Evolutionary conservation across 1,284 basidiomycete species (phyloP).

Genomic region (Inonotus obliquus): DNA sequence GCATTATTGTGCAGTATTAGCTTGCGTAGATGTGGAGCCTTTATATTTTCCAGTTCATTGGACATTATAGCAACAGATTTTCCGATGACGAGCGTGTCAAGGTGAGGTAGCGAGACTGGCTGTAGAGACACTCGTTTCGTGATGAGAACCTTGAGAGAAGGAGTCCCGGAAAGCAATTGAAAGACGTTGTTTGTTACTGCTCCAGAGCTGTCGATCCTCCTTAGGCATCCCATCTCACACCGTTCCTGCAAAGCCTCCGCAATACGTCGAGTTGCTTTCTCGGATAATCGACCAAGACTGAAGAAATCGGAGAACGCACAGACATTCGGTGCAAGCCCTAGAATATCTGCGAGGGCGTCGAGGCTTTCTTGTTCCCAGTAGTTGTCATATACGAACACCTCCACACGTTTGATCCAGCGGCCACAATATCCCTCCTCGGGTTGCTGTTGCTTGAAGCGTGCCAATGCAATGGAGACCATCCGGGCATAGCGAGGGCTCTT

Average conservation of each 20-base stretch:
- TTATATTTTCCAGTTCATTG: not conserved
- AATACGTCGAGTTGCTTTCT: not conserved
- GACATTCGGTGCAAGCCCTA: conserved; percentile 11
- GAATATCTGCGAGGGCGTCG: not conserved
- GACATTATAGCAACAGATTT: not conserved
- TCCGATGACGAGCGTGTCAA: conserved; percentile 1
- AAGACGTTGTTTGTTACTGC: not conserved
- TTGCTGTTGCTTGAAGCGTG: not conserved
- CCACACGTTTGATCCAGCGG: conserved; percentile 14
- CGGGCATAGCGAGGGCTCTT: conserved; percentile 28
- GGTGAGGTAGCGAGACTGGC: conserved; percentile 3
- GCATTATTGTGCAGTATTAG: conserved; percentile 1
- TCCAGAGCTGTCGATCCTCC: conserved; percentile 13
- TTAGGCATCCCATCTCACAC: conserved; percentile 4
- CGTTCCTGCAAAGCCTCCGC: conserved; percentile 1
- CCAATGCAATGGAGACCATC: conserved; percentile 23
- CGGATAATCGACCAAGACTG: not conserved
- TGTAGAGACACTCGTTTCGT: not conserved
- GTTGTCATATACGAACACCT: conserved; percentile 2
- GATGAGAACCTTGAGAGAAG: conserved; percentile 12
- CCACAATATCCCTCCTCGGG: not conserved
- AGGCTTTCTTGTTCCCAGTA: conserved; percentile 15
- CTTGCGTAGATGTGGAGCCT: conserved; percentile 6
- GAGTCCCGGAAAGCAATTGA: conserved; percentile 3
- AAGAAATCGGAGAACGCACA: conserved; percentile 16